phyloP scores from a whole-genome alignment of 1,139 yeast species.

The Pichia inconspicua region DNA sequence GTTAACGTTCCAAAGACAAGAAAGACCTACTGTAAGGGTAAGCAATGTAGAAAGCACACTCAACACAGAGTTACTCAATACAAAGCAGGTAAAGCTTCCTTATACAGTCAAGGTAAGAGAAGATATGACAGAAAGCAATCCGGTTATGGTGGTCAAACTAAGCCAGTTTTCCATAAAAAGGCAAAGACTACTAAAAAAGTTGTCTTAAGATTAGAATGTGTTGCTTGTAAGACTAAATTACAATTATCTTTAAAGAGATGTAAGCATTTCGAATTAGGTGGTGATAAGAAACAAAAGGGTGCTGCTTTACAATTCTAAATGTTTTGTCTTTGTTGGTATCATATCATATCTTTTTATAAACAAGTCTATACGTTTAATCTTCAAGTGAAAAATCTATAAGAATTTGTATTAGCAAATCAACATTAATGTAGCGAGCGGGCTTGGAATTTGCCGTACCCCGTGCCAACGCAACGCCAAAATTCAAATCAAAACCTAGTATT shows the following conservation, averaged over 20 bases:
- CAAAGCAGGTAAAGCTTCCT: constrained; percentile 99
- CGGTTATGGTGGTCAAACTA: constrained; percentile 99
- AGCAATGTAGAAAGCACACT: constrained; percentile 98
- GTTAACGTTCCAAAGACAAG: constrained; percentile 99
- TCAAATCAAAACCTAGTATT: not conserved
- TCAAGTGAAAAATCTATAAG: not conserved
- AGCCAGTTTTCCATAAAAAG: constrained; percentile 99
- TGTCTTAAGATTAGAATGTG: constrained; percentile 98
- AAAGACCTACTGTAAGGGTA: constrained; percentile 99
- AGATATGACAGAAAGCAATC: constrained; percentile 99
- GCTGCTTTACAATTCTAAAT: constrained; percentile 32
- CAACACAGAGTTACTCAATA: constrained; percentile 99
- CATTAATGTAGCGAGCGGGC: too few species aligned
- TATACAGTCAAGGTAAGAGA: constrained; percentile 99
- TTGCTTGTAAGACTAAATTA: constrained; percentile 96
- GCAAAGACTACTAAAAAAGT: constrained; percentile 99
- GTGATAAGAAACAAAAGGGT: constrained; percentile 99
- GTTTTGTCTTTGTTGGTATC: constrained; percentile 2
- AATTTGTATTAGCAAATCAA: too few species aligned
- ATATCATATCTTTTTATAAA: constrained; percentile 1
- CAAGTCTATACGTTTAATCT: constrained; percentile 1
- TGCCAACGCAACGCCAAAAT: not conserved
- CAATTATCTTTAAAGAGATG: constrained; percentile 98
- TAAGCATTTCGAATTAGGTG: constrained; percentile 99
- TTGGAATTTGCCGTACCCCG: too few species aligned